A percentile compares a stretch with the other conserved stretches of the same genome.
phyloP scores from a whole-genome alignment of 2,329 filamentous ascomycete genomes.

The Aureobasidium mangrovei region DNA sequence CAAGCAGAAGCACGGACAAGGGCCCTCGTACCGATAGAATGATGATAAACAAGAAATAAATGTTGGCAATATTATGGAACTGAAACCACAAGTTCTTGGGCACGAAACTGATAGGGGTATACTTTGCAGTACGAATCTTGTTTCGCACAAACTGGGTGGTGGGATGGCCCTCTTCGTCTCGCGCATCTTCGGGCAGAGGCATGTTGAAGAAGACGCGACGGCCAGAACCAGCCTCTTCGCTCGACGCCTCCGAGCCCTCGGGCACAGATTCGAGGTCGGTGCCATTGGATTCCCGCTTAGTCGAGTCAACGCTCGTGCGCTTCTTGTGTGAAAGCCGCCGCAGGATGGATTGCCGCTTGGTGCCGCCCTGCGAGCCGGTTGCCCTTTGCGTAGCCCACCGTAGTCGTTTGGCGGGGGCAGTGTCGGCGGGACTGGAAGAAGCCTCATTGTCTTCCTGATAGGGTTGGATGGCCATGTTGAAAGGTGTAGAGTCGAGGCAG shows the following conservation, averaged over 20 bases:
- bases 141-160: constrained; percentile 67
- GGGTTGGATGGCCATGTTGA: constrained; percentile 17
- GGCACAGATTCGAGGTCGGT: constrained; percentile 36
- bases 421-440: constrained; percentile 45
- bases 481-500: not conserved
- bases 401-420: constrained; percentile 53
- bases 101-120: constrained; percentile 87
- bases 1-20: not conserved
- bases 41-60: constrained; percentile 95
- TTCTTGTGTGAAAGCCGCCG: constrained; percentile 44
- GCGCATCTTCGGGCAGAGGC: constrained; percentile 62
- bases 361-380: constrained; percentile 61
- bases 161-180: constrained; percentile 74
- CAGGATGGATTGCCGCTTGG: constrained; percentile 76
- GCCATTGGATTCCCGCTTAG: constrained; percentile 30
- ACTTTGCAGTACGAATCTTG: constrained; percentile 97
- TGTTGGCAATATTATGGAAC: constrained; percentile 96
- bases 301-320: constrained; percentile 27
- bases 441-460: constrained; percentile 40
- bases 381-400: constrained; percentile 95
- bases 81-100: constrained; percentile 97
- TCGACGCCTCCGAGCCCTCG: constrained; percentile 29
- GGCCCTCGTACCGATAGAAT: constrained; percentile 72
- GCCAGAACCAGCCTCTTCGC: constrained; percentile 31
- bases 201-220: constrained; percentile 77